These are phyloP conservation scores for Teunomyces pallodes DNA, from an alignment of 805 yeast species.

Conservation along the genomic window DNA sequence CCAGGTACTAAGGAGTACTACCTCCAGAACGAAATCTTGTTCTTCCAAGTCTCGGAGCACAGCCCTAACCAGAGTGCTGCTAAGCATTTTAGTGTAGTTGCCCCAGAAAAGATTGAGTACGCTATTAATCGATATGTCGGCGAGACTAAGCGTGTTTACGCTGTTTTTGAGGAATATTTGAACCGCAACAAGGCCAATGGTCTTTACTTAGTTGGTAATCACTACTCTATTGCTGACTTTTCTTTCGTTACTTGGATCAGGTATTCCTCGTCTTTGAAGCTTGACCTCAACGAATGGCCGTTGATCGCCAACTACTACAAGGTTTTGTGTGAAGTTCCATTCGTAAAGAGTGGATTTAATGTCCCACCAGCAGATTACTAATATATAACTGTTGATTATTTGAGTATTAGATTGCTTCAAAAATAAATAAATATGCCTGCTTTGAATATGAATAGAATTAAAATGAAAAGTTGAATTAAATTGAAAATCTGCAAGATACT, in stretches of 20 bases:
- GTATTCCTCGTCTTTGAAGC: conserved; percentile 11
- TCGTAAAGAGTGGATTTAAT: conserved; percentile 28
- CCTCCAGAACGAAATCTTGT: conserved; percentile 50
- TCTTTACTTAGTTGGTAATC: conserved; percentile 55
- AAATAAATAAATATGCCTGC: not conserved
- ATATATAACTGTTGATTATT: not conserved
- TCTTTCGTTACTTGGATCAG: conserved; percentile 47
- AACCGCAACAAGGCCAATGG: conserved; percentile 37
- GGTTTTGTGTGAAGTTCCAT: conserved; percentile 24
- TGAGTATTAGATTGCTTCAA: not conserved
- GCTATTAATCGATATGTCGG: conserved; percentile 49
- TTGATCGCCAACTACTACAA: conserved; percentile 40
- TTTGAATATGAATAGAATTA: not conserved
- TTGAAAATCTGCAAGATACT: not conserved
- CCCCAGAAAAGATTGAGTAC: conserved; percentile 52
- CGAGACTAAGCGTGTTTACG: conserved; percentile 53
- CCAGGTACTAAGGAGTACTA: conserved; percentile 43
- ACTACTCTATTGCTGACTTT: conserved; percentile 58
- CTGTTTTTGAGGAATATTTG: conserved; percentile 53
- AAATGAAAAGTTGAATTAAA: not conserved
- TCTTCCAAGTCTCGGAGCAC: conserved; percentile 54
- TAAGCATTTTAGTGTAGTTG: conserved; percentile 42
- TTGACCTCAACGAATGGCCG: conserved; percentile 41
- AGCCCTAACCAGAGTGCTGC: conserved; percentile 69
- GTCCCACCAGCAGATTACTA: conserved; percentile 8